These are phyloP conservation scores for Fusarium palustre DNA, from an alignment of 2,329 filamentous ascomycete species.

Conservation along the genomic window DNA sequence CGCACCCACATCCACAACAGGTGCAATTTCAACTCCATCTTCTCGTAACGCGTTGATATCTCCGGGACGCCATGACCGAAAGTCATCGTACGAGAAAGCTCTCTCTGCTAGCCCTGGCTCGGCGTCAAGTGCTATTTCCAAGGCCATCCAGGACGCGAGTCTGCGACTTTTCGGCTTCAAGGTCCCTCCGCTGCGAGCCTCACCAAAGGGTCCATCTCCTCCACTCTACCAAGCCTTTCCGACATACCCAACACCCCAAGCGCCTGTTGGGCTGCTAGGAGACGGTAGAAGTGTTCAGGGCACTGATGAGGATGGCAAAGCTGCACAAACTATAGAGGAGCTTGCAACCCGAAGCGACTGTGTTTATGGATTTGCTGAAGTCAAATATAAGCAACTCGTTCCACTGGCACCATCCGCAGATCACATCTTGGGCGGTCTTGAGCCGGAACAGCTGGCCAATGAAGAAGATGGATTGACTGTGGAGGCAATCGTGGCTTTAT, in stretches of 20 bases:
- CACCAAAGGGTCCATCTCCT: constrained; percentile 74
- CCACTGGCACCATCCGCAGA: constrained; percentile 84
- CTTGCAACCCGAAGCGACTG: constrained; percentile 94
- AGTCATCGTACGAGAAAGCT: constrained; percentile 80
- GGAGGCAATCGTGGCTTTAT: constrained; percentile 86
- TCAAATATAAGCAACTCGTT: constrained; percentile 98
- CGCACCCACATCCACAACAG: constrained; percentile 73
- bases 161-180: constrained; percentile 77
- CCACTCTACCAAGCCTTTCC: constrained; percentile 87
- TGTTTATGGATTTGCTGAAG: constrained; percentile 96
- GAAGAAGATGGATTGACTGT: constrained; percentile 83
- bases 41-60: constrained; percentile 82
- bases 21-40: constrained; percentile 73
- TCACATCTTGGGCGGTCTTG: constrained; percentile 74
- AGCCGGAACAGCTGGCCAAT: constrained; percentile 62
- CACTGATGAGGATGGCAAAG: constrained; percentile 80
- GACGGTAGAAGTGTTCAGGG: constrained; percentile 69
- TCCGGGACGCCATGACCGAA: constrained; percentile 75
- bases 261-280: constrained; percentile 71
- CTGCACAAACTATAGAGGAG: constrained; percentile 88
- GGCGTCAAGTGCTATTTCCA: constrained; percentile 90
- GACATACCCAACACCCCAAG: constrained; percentile 78
- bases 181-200: constrained; percentile 71
- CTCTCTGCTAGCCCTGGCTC: constrained; percentile 77
- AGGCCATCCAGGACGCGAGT: constrained; percentile 94